Evolutionary conservation across 805 yeast genomes (phyloP).

Genomic region (Saccharomycopsis selenospora): DNA sequence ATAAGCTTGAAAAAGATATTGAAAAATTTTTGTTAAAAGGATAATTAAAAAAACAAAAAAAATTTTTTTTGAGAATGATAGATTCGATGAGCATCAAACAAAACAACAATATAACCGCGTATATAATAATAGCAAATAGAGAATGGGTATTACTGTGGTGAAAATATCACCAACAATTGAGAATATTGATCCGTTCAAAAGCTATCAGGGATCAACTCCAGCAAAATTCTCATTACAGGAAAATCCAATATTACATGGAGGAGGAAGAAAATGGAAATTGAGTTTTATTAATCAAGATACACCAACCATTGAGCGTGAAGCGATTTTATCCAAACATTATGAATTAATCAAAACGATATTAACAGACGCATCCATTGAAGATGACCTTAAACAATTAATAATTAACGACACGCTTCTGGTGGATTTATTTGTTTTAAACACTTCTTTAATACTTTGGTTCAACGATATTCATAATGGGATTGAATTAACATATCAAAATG

Average conservation of each 20-base stretch:
- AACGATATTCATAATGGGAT: conserved; percentile 30
- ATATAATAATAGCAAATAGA: neutral
- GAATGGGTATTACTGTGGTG: neutral
- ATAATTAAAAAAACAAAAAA: no score
- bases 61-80: no score
- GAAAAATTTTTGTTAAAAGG: no score
- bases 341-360: no score
- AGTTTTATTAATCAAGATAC: neutral
- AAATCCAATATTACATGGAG: conserved; percentile 20
- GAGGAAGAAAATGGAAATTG: conserved; percentile 18
- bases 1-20: no score
- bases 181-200: conserved; percentile 17
- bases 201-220: conserved; percentile 17
- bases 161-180: conserved; percentile 14
- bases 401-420: conserved; percentile 13
- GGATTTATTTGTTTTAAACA: conserved; percentile 34
- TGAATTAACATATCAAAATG: conserved; percentile 29
- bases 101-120: neutral
- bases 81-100: no score
- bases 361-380: no score
- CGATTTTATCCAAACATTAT: no score
- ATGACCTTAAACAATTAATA: neutral
- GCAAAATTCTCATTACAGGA: conserved; percentile 16
- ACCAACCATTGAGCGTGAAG: neutral
- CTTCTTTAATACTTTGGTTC: conserved; percentile 35